These are phyloP conservation scores for Phoma sp. DNA, from an alignment of 2,329 filamentous ascomycete genomes.

Conservation along the genomic window DNA sequence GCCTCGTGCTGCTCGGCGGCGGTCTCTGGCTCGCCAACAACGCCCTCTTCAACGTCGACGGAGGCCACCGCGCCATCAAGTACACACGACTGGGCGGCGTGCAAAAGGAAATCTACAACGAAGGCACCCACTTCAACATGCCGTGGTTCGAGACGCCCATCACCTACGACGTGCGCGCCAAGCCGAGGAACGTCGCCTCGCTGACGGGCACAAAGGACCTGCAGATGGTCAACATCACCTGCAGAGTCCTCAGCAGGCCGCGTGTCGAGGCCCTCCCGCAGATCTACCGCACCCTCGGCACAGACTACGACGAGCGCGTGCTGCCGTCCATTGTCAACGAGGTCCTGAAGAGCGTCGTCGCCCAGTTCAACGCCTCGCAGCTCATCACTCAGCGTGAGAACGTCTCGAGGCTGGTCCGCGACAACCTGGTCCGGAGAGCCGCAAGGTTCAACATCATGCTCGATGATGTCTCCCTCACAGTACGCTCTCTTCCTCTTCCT, in stretches of 20 bases:
- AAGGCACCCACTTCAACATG: slow-evolving; percentile 96
- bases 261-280: slow-evolving; percentile 87
- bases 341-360: slow-evolving; percentile 97
- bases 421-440: slow-evolving; percentile 89
- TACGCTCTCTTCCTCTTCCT: slow-evolving; percentile 53
- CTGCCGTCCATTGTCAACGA: slow-evolving; percentile 99
- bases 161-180: slow-evolving; percentile 96
- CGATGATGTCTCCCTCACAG: slow-evolving; percentile 95
- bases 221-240: slow-evolving; percentile 99
- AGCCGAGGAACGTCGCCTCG: slow-evolving; percentile 94
- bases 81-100: slow-evolving; percentile 93
- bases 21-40: slow-evolving; percentile 64
- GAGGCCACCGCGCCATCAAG: slow-evolving; percentile 98
- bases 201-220: slow-evolving; percentile 98
- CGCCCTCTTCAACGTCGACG: slow-evolving; percentile 81
- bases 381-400: slow-evolving; percentile 99
- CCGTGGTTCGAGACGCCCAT: slow-evolving; percentile 98
- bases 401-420: slow-evolving; percentile 86
- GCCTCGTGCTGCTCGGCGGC: slow-evolving; percentile 61
- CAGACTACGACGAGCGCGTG: slow-evolving; percentile 97
- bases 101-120: slow-evolving; percentile 91
- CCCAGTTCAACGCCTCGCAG: slow-evolving; percentile 97
- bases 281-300: slow-evolving; percentile 94
- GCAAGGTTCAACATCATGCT: slow-evolving; percentile 97
- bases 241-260: slow-evolving; percentile 94